A percentile compares a stretch with the other conserved stretches of the same genome.
These are phyloP conservation scores for Westerdykella sp. DNA, from an alignment of 2,329 filamentous ascomycete genomes.

Conservation along the genomic window DNA sequence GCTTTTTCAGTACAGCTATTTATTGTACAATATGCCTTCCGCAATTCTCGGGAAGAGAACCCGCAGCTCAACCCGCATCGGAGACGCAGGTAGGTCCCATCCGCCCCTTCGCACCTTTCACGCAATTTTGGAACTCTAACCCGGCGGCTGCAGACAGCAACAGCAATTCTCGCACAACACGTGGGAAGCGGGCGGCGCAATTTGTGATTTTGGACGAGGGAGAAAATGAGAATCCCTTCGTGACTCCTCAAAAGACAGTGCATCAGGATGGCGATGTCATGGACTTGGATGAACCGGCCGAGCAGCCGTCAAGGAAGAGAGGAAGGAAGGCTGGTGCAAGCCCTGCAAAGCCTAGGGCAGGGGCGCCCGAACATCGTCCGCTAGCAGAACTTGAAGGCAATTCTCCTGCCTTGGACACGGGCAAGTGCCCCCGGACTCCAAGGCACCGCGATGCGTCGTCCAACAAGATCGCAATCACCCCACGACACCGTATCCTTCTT, in stretches of 20 bases:
- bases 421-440: slow-evolving; percentile 60
- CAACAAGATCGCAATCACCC: slow-evolving; percentile 65
- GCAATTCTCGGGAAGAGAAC: slow-evolving; percentile 37
- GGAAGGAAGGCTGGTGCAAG: slow-evolving; percentile 29
- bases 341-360: slow-evolving; percentile 45
- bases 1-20: slow-evolving; percentile 7
- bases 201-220: slow-evolving; percentile 51
- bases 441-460: slow-evolving; percentile 73
- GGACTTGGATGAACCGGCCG: slow-evolving; percentile 40
- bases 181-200: slow-evolving; percentile 40
- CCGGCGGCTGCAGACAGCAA: slow-evolving; percentile 22
- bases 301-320: slow-evolving; percentile 33
- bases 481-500: slow-evolving; percentile 75
- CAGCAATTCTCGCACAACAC: slow-evolving; percentile 23
- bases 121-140: slow-evolving; percentile 14
- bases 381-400: slow-evolving; percentile 45
- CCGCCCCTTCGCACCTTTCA: slow-evolving; percentile 1
- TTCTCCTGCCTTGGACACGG: slow-evolving; percentile 36
- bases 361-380: slow-evolving; percentile 36
- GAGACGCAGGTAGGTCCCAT: slow-evolving; percentile 22
- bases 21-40: slow-evolving; percentile 22
- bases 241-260: slow-evolving; percentile 32
- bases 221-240: slow-evolving; percentile 60
- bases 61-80: slow-evolving; percentile 24
- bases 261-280: slow-evolving; percentile 38